phyloP scores from a whole-genome alignment of 768 basidiomycete species.

The Lyophyllum shimeji region DNA sequence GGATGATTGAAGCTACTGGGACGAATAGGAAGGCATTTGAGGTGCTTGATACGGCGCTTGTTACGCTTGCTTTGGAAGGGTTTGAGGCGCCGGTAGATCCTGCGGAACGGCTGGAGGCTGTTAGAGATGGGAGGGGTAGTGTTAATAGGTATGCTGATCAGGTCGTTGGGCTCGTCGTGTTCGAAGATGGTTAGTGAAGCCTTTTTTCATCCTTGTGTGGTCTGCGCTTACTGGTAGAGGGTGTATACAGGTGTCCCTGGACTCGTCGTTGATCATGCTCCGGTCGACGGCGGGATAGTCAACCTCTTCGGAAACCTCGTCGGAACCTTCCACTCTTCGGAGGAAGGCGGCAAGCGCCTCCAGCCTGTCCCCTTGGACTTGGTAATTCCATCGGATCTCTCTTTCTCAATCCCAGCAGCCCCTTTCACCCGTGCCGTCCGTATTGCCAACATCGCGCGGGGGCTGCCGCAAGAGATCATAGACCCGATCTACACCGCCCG shows the following conservation, averaged over 20 bases:
- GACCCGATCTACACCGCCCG: not conserved
- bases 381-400: not conserved
- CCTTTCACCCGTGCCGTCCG: not conserved
- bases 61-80: not conserved
- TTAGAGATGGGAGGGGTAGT: not conserved
- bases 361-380: not conserved
- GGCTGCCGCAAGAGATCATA: not conserved
- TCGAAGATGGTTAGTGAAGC: not conserved
- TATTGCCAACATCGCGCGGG: not conserved
- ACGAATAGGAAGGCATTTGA: not conserved
- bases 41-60: not conserved
- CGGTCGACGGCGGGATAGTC: not conserved
- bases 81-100: not conserved
- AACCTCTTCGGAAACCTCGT: not conserved
- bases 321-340: not conserved
- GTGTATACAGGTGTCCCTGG: not conserved
- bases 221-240: not conserved
- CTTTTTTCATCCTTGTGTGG: not conserved
- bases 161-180: conserved; percentile 1
- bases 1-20: not conserved
- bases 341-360: not conserved
- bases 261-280: conserved; percentile 1
- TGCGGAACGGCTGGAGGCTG: not conserved
- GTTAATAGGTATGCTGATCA: conserved; percentile 2
- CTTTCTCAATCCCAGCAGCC: not conserved